These are phyloP conservation scores for Fusarium staphyleae DNA, from an alignment of 2,329 filamentous ascomycete species.

Conservation along the genomic window DNA sequence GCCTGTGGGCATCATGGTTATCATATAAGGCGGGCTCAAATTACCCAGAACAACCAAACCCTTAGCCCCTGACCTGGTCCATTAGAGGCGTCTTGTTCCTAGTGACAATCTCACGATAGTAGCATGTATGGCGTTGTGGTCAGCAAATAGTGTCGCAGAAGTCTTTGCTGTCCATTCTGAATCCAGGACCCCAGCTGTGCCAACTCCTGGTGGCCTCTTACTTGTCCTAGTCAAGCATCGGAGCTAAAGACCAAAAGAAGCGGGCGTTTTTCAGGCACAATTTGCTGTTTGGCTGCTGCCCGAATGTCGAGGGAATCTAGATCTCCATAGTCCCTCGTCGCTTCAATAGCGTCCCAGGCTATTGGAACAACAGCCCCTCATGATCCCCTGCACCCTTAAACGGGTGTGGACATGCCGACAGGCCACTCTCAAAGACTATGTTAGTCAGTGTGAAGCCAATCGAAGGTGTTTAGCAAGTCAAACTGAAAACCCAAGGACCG, in stretches of 20 bases:
- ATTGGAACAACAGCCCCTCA: neutral
- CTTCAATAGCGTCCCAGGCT: constrained; percentile 6
- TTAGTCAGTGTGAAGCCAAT: constrained; percentile 25
- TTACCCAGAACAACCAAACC: neutral
- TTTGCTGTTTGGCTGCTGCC: too few species aligned
- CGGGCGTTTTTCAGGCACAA: too few species aligned
- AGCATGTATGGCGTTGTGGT: constrained; percentile 2
- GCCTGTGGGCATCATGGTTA: too few species aligned
- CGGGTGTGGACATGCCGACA: neutral
- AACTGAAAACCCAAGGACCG: constrained; percentile 51
- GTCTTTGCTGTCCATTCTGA: neutral
- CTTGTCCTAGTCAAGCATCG: too few species aligned
- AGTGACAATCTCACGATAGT: constrained; percentile 1
- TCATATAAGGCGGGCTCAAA: neutral
- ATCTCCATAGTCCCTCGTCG: neutral
- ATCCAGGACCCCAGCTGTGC: neutral
- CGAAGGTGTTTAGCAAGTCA: constrained; percentile 57
- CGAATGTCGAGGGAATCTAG: neutral
- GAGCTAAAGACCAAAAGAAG: too few species aligned
- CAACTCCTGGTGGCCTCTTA: neutral
- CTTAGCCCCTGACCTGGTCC: constrained; percentile 1
- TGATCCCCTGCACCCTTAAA: neutral
- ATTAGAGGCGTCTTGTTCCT: neutral
- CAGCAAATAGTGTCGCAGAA: neutral
- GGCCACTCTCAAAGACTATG: neutral